Evolutionary conservation across 75 land plant species (phyloP).

Genomic region (Pinus taeda): DNA sequence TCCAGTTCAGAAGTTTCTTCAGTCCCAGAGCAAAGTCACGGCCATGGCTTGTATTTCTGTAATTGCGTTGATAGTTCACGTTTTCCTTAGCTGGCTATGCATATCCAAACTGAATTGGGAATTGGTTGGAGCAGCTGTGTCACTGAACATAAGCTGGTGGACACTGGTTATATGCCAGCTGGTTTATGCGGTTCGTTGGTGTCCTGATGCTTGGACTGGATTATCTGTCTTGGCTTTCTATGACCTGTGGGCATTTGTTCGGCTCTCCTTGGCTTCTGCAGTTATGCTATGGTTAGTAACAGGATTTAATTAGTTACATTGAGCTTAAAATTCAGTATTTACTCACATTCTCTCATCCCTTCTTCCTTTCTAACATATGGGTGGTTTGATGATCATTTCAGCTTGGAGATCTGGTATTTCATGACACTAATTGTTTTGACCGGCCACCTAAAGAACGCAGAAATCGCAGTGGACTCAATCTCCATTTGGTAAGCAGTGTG

Average conservation of each 20-base stretch:
- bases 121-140: no score
- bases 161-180: no score
- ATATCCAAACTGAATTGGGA: no score
- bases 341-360: background rate
- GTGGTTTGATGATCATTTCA: slow-evolving; percentile 13
- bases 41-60: no score
- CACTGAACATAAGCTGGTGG: no score
- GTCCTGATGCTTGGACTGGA: slow-evolving; percentile 62
- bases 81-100: no score
- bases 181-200: no score
- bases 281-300: slow-evolving; percentile 69
- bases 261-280: slow-evolving; percentile 76
- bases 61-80: no score
- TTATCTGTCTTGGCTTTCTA: slow-evolving; percentile 55
- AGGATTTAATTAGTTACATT: background rate
- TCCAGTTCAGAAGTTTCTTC: no score
- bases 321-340: background rate
- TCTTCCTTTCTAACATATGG: background rate
- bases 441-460: slow-evolving; percentile 58
- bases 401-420: slow-evolving; percentile 80
- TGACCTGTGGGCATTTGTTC: slow-evolving; percentile 50
- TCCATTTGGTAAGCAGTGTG: slow-evolving; percentile 53
- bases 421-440: slow-evolving; percentile 57
- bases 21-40: no score
- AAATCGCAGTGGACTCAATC: slow-evolving; percentile 62